phyloP scores from a whole-genome alignment of 352 stramenopile species.

The Labyrinthula sp. region DNA sequence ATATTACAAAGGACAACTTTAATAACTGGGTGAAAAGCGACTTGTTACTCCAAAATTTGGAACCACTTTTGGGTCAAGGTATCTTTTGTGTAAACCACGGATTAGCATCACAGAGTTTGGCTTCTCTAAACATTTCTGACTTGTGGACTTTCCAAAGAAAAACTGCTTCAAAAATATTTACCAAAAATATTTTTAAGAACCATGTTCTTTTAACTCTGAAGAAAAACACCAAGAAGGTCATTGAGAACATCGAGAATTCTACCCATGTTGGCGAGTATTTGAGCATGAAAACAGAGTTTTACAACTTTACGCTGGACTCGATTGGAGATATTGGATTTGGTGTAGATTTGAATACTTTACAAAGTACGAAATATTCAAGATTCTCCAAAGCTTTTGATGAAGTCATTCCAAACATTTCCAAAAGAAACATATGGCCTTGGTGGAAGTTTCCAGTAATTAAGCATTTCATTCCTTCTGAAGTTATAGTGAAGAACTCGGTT shows the following conservation, averaged over 20 bases:
- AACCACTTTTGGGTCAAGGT: conserved; percentile 44
- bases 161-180: conserved; percentile 59
- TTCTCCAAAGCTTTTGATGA: conserved; percentile 44
- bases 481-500: conserved; percentile 10
- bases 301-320: conserved; percentile 42
- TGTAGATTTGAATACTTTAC: conserved; percentile 36
- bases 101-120: neutral
- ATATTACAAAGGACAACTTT: conserved; percentile 40
- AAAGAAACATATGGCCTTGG: conserved; percentile 38
- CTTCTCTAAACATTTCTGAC: conserved; percentile 35
- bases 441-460: conserved; percentile 35
- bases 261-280: conserved; percentile 2
- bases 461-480: conserved; percentile 2
- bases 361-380: conserved; percentile 34
- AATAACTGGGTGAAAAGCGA: conserved; percentile 48
- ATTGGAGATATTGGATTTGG: conserved; percentile 51
- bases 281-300: conserved; percentile 35
- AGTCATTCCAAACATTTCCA: conserved; percentile 32
- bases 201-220: conserved; percentile 19
- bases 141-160: conserved; percentile 50
- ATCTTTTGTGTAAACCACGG: conserved; percentile 44
- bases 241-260: conserved; percentile 18
- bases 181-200: conserved; percentile 39
- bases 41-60: conserved; percentile 35
- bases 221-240: conserved; percentile 9